Base-by-base conservation (phyloP, 73 alveolate genomes). In the Paraurostyla sp. region DNA sequence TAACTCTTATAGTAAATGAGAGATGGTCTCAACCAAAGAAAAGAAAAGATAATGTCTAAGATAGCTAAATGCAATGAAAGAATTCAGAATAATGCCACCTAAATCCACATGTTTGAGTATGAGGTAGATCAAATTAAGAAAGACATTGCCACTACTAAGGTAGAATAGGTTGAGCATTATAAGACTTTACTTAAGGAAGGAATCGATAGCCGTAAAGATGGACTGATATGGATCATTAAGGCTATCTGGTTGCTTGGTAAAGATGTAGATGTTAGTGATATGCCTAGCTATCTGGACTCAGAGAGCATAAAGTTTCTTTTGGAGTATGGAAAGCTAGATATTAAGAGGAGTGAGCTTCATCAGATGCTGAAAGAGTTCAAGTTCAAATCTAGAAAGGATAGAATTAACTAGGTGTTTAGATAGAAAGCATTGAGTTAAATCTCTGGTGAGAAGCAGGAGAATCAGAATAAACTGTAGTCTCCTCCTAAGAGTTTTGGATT, bases 131-230 rank as follows among this genome's bases (percentile, higher is more conserved):
- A 48, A 18, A 73, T 73, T 2, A 62, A 68, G 49, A 40, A 83
- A 36, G 85, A 83, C 56, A 42, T 43, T 42, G 38, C 30, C 4
- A 23, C 33, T 2, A 58, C 76, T 22, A 38, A 32, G 36, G 56
- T 33, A 22, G 87, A 88, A 11, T 43, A 86, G 41, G 56, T 43
- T 23, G 69, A 75, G 35, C 93, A 86, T 76, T 86, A 86, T 33
- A 22, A 23, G 4, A 40, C 49, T 13, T 35, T 76, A 25, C 71
- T 86, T 0, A 86, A 86, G 50, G 82, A 86, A 30, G 93, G 93
- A 9, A 43, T 65, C 9, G 93, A 86, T 76, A 76, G 71, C 0
- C 45, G 93, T 36, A 86, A 86, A 33, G 93, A 86, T 41, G 93
- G 93, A 6, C 51, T 86, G 20, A 71, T 71, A 16, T 86, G 93